A percentile compares a stretch with the other conserved stretches of the same genome.
These are phyloP conservation scores for Manihot esculenta DNA, from an alignment of 441 rosid species.

Conservation along the genomic window DNA sequence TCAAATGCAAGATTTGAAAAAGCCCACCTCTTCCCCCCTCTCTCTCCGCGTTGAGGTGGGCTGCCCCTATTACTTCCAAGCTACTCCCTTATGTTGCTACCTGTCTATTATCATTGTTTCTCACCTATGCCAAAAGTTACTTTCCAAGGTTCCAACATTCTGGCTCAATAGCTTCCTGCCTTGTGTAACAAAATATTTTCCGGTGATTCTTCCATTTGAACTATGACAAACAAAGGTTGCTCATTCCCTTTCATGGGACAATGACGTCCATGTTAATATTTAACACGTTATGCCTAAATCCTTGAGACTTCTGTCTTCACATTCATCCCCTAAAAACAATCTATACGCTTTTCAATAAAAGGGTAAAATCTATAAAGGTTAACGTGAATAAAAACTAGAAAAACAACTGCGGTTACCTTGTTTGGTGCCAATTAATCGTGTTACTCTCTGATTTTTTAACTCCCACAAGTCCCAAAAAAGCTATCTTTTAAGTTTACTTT, in stretches of 20 bases:
- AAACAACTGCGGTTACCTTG: too few relatives aligned
- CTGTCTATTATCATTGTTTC: background rate
- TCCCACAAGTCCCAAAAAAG: too few relatives aligned
- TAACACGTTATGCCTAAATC: too few relatives aligned
- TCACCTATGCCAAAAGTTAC: background rate
- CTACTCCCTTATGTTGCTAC: conserved; percentile 11
- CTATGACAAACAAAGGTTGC: background rate
- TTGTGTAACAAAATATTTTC: background rate
- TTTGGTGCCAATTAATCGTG: background rate
- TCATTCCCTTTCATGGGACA: background rate
- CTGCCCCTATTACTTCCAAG: conserved; percentile 10
- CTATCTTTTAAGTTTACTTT: too few relatives aligned
- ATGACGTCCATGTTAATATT: background rate
- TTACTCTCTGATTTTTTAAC: too few relatives aligned
- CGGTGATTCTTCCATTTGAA: background rate
- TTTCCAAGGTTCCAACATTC: background rate
- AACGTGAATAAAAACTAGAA: too few relatives aligned
- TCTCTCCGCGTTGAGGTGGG: conserved; percentile 1
- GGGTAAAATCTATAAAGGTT: too few relatives aligned
- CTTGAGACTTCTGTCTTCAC: background rate
- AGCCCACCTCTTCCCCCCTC: too few relatives aligned
- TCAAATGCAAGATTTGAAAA: too few relatives aligned
- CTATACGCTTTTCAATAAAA: background rate
- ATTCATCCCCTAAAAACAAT: background rate
- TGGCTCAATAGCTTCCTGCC: background rate